Percentiles rank a stretch among this genome's conserved stretches.
phyloP scores from a whole-genome alignment of 768 basidiomycete genomes.

The Phaffia australis region DNA sequence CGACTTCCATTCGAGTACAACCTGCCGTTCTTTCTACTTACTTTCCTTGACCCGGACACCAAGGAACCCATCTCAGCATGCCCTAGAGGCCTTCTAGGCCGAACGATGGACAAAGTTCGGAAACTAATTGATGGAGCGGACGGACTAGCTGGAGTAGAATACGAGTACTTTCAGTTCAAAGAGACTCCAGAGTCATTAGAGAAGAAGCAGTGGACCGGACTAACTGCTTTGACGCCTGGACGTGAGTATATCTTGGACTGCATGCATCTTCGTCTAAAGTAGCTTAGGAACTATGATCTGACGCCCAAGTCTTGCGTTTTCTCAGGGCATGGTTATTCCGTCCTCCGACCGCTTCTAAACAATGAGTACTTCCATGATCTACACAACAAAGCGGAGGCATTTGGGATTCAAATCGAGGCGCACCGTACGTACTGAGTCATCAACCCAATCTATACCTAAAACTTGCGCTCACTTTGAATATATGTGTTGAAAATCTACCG shows the following conservation, averaged over 20 bases:
- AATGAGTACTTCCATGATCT: constrained; percentile 78
- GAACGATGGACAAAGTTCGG: constrained; percentile 45
- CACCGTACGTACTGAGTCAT: constrained; percentile 51
- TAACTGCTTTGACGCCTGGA: constrained; percentile 78
- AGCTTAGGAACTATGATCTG: background rate
- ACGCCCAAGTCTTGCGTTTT: background rate
- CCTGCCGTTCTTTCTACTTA: constrained; percentile 85
- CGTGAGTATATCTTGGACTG: constrained; percentile 49
- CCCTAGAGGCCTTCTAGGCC: constrained; percentile 69
- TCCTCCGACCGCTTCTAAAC: constrained; percentile 56
- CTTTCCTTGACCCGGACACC: constrained; percentile 79
- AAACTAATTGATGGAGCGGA: constrained; percentile 43
- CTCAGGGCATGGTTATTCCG: constrained; percentile 91
- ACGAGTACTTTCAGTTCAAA: constrained; percentile 50
- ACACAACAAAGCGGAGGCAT: constrained; percentile 55
- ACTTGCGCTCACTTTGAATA: background rate
- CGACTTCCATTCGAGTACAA: constrained; percentile 85
- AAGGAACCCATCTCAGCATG: constrained; percentile 65
- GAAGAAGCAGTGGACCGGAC: constrained; percentile 62
- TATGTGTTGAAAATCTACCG: background rate
- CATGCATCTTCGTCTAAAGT: background rate
- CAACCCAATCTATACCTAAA: no score
- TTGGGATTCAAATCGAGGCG: constrained; percentile 72
- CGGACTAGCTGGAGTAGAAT: constrained; percentile 82
- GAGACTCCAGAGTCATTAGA: constrained; percentile 69